phyloP scores from a whole-genome alignment of 1,139 yeast genomes.

The Suhomyces bribrorum region DNA sequence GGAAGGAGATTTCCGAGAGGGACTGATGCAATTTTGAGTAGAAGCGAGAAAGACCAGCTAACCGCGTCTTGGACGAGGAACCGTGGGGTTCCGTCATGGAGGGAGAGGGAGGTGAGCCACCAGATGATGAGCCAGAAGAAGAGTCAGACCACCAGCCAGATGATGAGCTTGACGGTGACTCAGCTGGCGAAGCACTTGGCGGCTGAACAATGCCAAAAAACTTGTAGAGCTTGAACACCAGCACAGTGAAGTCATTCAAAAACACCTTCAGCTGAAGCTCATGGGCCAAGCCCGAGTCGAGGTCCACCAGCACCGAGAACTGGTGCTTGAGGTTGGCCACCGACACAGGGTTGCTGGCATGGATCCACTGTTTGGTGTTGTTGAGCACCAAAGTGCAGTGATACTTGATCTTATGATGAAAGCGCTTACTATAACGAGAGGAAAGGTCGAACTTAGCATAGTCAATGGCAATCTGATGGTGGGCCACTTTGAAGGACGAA shows the following conservation, averaged over 20 bases:
- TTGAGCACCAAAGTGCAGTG: slow-evolving; percentile 19
- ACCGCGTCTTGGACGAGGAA: slow-evolving; percentile 5
- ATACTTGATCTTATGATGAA: slow-evolving; percentile 22
- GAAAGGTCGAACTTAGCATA: slow-evolving; percentile 23
- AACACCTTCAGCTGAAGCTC: slow-evolving; percentile 25
- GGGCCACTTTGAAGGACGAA: slow-evolving; percentile 14
- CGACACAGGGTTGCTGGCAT: neutral
- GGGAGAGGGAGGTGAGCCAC: too few relatives aligned
- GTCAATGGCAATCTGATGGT: slow-evolving; percentile 21
- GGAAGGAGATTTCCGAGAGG: slow-evolving; percentile 28
- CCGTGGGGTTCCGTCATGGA: too few relatives aligned
- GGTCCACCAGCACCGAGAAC: slow-evolving; percentile 22
- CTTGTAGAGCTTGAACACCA: slow-evolving; percentile 30
- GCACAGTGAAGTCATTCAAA: slow-evolving; percentile 29
- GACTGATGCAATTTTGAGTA: slow-evolving; percentile 19
- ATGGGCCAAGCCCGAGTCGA: slow-evolving; percentile 23
- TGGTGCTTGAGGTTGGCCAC: slow-evolving; percentile 25
- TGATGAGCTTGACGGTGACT: neutral
- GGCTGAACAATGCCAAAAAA: slow-evolving; percentile 5
- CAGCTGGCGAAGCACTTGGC: too few relatives aligned
- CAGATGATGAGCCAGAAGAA: too few relatives aligned
- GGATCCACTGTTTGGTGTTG: slow-evolving; percentile 12
- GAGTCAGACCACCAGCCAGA: too few relatives aligned
- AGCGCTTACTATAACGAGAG: slow-evolving; percentile 26
- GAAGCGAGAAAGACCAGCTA: slow-evolving; percentile 10